Evolutionary conservation across 1,284 basidiomycete genomes (phyloP), one percentile per base, ranked within the genome.

Genomic region (Leccinum pachyderme): DNA sequence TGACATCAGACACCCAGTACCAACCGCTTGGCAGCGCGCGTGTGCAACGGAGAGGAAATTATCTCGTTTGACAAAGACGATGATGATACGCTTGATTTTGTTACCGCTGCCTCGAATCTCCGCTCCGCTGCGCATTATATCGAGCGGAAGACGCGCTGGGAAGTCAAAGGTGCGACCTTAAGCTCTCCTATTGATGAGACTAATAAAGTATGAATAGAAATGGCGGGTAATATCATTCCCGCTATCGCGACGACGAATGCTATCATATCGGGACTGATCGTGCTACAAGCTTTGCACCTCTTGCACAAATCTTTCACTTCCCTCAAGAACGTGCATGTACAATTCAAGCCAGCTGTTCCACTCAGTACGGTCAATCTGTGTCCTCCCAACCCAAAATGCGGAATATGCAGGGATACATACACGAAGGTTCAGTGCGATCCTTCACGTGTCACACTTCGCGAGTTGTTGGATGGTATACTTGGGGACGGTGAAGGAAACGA

Each of bases 201-300:
- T 33, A 6, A 37, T 57, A 45, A 54, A 4, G 8, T 47, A n/a
- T 18, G 1, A 11, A 22, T 28, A 95, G 95, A 98, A 75, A 98
- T 98, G 92, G 97, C 97, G 0, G 96, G 97, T 11, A 99, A 99
- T 75, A 99, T 99, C 70, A 98, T 97, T 59, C 97, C 97, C 1
- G 97, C 97, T 2, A 98, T 99, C 63, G 97, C 97, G 2, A 98
- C 97, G 0, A 99, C 97, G 7, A 99, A 99, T 71, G 97, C 97
- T 12, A 92, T 99, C 72, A 87, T 98, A 60, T 91, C 97, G 0
- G 97, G 95, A 0, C 77, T 97, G 33, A 93, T 98, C 62, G 94
- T 98, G 15, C 80, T 98, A 48, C 95, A 98, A 73, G 91, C 95
- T 0, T 74, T 98, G 12, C 87, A 94, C 56, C 79, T 97, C 28